phyloP scores from a whole-genome alignment of 129 eudicot species.

The Escallonia herrerae region DNA sequence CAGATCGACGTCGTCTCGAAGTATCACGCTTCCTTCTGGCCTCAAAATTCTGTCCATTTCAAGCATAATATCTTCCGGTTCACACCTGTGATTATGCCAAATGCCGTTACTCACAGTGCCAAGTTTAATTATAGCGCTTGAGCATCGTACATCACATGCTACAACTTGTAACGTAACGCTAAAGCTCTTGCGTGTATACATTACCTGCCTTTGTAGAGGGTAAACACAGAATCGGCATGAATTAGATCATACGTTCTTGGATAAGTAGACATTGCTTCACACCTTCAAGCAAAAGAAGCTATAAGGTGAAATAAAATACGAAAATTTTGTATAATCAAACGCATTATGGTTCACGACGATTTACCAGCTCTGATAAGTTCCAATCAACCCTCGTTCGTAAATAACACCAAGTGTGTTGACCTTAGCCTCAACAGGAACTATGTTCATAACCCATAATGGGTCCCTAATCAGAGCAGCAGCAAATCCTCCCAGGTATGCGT shows the following conservation, averaged over 20 bases:
- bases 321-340: neutral
- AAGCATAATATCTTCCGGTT: conserved; percentile 84
- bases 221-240: conserved; percentile 79
- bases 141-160: too few relatives aligned
- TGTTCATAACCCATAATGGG: conserved; percentile 95
- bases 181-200: too few relatives aligned
- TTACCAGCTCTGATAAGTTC: conserved; percentile 96
- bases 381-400: conserved; percentile 80
- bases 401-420: conserved; percentile 81
- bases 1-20: conserved; percentile 84
- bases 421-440: conserved; percentile 84
- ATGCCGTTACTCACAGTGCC: too few relatives aligned
- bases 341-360: neutral
- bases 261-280: conserved; percentile 99
- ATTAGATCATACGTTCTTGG: conserved; percentile 90
- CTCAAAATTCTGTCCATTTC: conserved; percentile 92
- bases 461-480: conserved; percentile 74
- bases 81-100: conserved; percentile 47
- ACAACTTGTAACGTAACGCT: too few relatives aligned
- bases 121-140: too few relatives aligned
- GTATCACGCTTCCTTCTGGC: conserved; percentile 85
- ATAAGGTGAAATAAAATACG: neutral
- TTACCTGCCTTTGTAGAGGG: conserved; percentile 74
- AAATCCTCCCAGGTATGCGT: conserved; percentile 86
- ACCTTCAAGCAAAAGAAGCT: conserved; percentile 30